Evolutionary conservation across 2,329 filamentous ascomycete species (phyloP), one percentile per base, ranked within the genome.

Genomic region (Xylariomycetidae sp.): DNA sequence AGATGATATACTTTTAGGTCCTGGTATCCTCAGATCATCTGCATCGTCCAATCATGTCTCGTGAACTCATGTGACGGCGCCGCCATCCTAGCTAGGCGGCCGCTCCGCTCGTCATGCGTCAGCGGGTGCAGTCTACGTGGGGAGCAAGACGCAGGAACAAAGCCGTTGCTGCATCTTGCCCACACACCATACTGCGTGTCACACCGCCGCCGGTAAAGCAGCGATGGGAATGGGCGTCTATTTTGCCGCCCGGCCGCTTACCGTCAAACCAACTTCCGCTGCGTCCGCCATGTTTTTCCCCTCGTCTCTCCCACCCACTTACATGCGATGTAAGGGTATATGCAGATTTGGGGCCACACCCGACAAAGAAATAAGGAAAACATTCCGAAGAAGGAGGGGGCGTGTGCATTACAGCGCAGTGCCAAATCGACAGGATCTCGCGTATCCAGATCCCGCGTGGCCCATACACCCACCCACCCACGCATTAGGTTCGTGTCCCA

Each of bases 41-140:
- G 33, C 34, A 38, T 53, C 51, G 48, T 63, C 71, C 72, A 76
- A 75, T 76, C 70, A 75, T 69, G 62, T 63, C 49, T 66, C 69
- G 59, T 71, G 61, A 62, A 47, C 53, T 63, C 62, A 58, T 69
- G 58, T 34, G 41, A 63, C 56, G 51, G 57, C 56, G 40, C 32
- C 28, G 25, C 40, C 44, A 39, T 40, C 30, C 40, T 44, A 45
- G 38, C 46, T 31, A 40, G 44, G 29, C 34, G 27, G 35, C 31
- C 46, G 39, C 45, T 38, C 49, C 48, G 38, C 39, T 37, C 41
- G 44, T 42, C 44, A 46, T 48, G 45, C 46, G 48, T 49, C 46
- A 51, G 43, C 44, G 40, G 33, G 36, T 46, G 38, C 43, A 40
- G 47, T 34, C 46, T n/a, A n/a, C 45, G 44, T 49, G 48, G 42